Percentiles rank a stretch among this genome's conserved stretches.
Evolutionary conservation across 1,139 yeast species (phyloP).

Genomic region (Blastobotrys indianensis): DNA sequence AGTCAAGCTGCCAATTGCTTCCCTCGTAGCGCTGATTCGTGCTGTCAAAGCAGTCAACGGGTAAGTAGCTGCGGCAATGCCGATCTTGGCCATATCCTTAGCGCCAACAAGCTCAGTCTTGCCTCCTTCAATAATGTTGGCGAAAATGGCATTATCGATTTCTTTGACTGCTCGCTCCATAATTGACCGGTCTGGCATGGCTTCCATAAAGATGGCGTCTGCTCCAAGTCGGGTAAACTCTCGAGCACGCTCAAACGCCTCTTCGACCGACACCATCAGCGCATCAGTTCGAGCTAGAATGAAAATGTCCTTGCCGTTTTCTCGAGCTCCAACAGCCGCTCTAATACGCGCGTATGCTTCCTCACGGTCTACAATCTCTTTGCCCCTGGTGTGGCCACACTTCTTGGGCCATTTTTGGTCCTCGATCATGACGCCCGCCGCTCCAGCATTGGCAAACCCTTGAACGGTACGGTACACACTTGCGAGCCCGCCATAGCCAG

Average conservation of each 20-base stretch:
- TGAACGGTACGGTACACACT: constrained; percentile 17
- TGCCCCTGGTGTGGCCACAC: constrained; percentile 18
- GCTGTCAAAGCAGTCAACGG: constrained; percentile 15
- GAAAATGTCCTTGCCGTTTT: constrained; percentile 14
- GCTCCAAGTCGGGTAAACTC: constrained; percentile 16
- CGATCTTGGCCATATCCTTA: constrained; percentile 13
- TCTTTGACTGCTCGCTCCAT: constrained; percentile 14
- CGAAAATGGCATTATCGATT: constrained; percentile 14
- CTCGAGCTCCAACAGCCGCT: constrained; percentile 16
- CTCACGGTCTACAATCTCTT: constrained; percentile 15
- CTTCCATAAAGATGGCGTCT: constrained; percentile 16
- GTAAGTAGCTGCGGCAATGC: constrained; percentile 15
- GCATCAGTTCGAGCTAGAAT: constrained; percentile 18
- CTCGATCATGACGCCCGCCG: constrained; percentile 17
- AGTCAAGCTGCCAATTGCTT: constrained; percentile 13
- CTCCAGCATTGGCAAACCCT: constrained; percentile 18
- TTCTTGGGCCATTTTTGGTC: constrained; percentile 18
- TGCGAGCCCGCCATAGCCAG: constrained; percentile 17
- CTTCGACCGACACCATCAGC: constrained; percentile 14
- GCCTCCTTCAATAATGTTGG: constrained; percentile 18
- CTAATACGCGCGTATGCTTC: constrained; percentile 15
- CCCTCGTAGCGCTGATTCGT: constrained; percentile 15
- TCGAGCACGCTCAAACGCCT: constrained; percentile 14
- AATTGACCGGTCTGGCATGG: constrained; percentile 14
- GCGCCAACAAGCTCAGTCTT: constrained; percentile 16